Base-by-base conservation (phyloP, 73 alveolate species). In the Uronychia setigera region DNA sequence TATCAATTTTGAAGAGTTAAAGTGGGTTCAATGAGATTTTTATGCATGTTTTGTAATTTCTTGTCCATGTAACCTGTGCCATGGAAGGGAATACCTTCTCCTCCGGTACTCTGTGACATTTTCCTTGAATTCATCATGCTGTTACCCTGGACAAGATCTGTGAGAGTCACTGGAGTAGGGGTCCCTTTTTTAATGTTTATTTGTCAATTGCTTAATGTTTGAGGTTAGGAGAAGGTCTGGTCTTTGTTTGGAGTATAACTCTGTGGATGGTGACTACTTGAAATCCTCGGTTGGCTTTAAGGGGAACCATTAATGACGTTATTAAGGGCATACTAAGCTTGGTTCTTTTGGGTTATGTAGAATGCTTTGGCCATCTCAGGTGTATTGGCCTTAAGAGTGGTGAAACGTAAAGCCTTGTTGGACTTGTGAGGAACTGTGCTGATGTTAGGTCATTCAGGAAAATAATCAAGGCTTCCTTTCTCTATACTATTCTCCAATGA, bases 381-480 rank as follows among this genome's bases (percentile, higher is more conserved):
- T 19, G n/a, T 19, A 11, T 19, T 19, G 67, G 5, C 19, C 67
- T 46, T 46, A 5, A 5, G n/a, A 11, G 5, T 11, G 67, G 67
- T 11, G 67, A 46, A 46, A 5, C 67, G 5, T 5, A 46, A 19
- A 5, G 67, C 67, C 67, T 46, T 46, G 19, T 46, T 46, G 67
- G 67, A 46, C 67, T 46, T 46, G 67, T 46, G 67, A 46, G 67
- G 67, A 46, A 46, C 67, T 46, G 67, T 46, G 67, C 19, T 46
- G 19, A 46, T 19, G 67, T 46, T 46, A 46, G 19, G n/a, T 46
- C 67, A 11, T 46, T 19, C 67, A 11, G 67, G 67, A 46, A 11
- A 46, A 19, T 46, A 46, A 46, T 46, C 67, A 19, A 46, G 5
- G 19, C n/a, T 5, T 11, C 67, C 19, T 46, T 46, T 19, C n/a